Percentiles rank a stretch among this genome's conserved stretches.
Conservation (phyloP, 1,139 yeast genomes). For the Blastobotrys buckinghamii region DNA sequence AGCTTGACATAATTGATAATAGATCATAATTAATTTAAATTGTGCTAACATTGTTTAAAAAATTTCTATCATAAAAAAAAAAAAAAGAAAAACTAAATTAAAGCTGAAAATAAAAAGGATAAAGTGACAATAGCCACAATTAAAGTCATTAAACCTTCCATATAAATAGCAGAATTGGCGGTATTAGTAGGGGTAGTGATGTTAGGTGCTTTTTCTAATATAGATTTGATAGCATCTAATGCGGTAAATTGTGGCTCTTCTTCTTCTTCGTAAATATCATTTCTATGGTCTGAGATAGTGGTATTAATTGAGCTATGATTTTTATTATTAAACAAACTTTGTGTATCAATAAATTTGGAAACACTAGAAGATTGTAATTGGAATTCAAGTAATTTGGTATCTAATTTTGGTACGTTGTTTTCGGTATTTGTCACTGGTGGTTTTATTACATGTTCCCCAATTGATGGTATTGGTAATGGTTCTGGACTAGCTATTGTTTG, state of each 20-base stretch:
- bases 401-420: too few relatives aligned
- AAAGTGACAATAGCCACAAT: not conserved
- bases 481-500: too few relatives aligned
- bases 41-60: too few relatives aligned
- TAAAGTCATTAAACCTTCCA: not conserved
- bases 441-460: too few relatives aligned
- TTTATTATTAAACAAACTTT: not conserved
- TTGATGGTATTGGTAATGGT: too few relatives aligned
- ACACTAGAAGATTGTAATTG: too few relatives aligned
- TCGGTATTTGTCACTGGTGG: too few relatives aligned
- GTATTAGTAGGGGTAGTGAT: not conserved
- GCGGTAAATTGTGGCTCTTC: slow-evolving; percentile 4
- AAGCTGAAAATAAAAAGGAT: not conserved
- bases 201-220: not conserved
- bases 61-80: not conserved
- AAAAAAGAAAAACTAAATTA: not conserved
- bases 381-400: too few relatives aligned
- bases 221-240: slow-evolving; percentile 1
- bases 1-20: too few relatives aligned
- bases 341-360: too few relatives aligned
- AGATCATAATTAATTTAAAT: too few relatives aligned
- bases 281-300: not conserved
- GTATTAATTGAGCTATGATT: not conserved
- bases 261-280: not conserved
- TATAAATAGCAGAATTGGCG: not conserved